Conservation (phyloP, 2,329 filamentous ascomycete species). For the Penicillium rolfsii region DNA sequence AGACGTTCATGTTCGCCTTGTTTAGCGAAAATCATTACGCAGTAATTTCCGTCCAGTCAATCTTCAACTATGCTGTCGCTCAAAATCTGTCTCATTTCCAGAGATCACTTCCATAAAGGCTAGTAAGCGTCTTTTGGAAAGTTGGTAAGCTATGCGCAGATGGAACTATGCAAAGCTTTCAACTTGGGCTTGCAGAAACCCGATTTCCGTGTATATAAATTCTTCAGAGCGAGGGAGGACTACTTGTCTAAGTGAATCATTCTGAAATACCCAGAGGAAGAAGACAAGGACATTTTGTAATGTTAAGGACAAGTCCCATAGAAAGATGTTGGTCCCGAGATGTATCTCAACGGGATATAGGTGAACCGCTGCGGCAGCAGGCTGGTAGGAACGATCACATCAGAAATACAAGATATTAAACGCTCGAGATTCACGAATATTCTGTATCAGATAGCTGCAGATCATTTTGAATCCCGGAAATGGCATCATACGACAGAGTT, state of each 20-base stretch:
- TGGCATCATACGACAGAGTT: slow-evolving; percentile 52
- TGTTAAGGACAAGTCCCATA: neutral
- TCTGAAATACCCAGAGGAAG: neutral
- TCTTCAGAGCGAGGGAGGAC: no score
- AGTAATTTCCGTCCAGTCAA: slow-evolving; percentile 31
- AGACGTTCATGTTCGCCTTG: slow-evolving; percentile 49
- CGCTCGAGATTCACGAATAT: slow-evolving; percentile 47
- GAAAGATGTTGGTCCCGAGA: neutral
- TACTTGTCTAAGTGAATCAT: neutral
- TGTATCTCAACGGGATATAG: neutral
- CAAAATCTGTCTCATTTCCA: slow-evolving; percentile 13
- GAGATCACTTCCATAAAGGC: neutral
- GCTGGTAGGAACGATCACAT: neutral
- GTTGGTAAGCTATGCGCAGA: no score
- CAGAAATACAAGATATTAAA: slow-evolving; percentile 40
- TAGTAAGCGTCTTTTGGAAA: no score
- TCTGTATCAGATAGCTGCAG: slow-evolving; percentile 41
- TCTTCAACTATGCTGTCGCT: slow-evolving; percentile 10
- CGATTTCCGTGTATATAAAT: no score
- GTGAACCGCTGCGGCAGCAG: neutral
- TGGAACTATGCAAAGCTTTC: no score
- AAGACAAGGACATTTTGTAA: neutral
- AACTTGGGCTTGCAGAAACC: no score
- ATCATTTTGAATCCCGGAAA: slow-evolving; percentile 56
- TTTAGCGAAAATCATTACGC: slow-evolving; percentile 53